A percentile compares a stretch with the other conserved stretches of the same genome.
Conservation (phyloP, 2,329 filamentous ascomycete genomes). For the Elsinoe ampelina region DNA sequence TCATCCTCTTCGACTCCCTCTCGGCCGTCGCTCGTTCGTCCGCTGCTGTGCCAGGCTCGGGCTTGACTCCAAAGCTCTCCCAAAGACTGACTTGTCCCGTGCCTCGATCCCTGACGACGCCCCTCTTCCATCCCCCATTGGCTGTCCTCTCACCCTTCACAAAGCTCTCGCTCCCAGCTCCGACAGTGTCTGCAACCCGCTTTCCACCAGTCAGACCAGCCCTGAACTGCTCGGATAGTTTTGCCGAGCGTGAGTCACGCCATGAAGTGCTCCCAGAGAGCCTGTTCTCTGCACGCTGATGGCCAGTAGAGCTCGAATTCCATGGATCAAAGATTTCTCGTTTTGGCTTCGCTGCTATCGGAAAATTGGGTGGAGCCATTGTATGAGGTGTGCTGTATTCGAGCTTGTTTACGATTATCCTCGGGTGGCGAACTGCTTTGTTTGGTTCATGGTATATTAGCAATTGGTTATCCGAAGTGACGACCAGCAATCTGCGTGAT, state of each 20-base stretch:
- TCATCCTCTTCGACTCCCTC: background rate
- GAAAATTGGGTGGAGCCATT: conserved; percentile 28
- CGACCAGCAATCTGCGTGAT: background rate
- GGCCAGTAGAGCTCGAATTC: conserved; percentile 83
- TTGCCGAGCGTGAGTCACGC: conserved; percentile 59
- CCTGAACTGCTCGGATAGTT: conserved; percentile 61
- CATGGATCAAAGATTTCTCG: conserved; percentile 92
- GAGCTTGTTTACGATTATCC: background rate
- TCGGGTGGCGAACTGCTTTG: background rate
- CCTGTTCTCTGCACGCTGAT: conserved; percentile 64
- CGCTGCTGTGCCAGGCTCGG: conserved; percentile 18
- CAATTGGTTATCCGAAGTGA: background rate
- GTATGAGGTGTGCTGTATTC: background rate
- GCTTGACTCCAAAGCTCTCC: conserved; percentile 23
- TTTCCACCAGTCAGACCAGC: conserved; percentile 46
- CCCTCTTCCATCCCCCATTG: conserved; percentile 44
- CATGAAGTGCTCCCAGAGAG: conserved; percentile 57
- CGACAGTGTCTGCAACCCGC: conserved; percentile 56
- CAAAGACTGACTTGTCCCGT: conserved; percentile 37
- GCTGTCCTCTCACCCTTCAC: conserved; percentile 40
- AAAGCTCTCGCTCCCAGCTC: conserved; percentile 52
- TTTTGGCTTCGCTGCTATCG: conserved; percentile 91
- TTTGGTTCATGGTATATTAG: no score
- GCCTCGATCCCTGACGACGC: conserved; percentile 39
- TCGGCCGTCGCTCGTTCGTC: conserved; percentile 8